These are phyloP conservation scores for Rhizophagus prolifer DNA, from an alignment of 192 early-diverging fungal species.

Conservation along the genomic window DNA sequence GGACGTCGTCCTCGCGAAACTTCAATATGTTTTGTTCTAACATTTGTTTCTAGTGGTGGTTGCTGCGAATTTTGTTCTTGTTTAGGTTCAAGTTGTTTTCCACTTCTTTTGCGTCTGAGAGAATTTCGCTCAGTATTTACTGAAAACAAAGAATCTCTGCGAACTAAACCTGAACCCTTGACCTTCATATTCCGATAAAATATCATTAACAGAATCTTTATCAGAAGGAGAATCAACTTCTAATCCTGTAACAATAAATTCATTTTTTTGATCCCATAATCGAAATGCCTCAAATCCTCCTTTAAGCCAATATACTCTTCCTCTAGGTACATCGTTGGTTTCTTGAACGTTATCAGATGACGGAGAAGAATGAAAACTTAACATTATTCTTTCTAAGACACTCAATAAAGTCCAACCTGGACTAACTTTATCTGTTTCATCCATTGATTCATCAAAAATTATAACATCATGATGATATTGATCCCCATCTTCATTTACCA, in stretches of 20 bases:
- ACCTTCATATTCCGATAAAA: not conserved
- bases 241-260: constrained; percentile 27
- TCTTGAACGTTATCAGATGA: constrained; percentile 18
- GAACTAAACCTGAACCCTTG: constrained; percentile 12
- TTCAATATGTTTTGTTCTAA: not conserved
- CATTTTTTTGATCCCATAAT: constrained; percentile 36
- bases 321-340: not conserved
- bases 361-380: constrained; percentile 18
- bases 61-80: constrained; percentile 2
- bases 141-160: constrained; percentile 45
- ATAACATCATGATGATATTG: constrained; percentile 34
- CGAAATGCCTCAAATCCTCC: constrained; percentile 53
- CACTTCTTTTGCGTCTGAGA: constrained; percentile 10
- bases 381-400: constrained; percentile 42
- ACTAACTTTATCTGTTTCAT: constrained; percentile 40
- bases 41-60: not conserved
- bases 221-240: not conserved
- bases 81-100: not conserved
- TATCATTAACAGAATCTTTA: constrained; percentile 15
- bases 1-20: not conserved
- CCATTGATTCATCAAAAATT: constrained; percentile 53
- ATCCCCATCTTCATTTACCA: constrained; percentile 4
- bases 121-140: constrained; percentile 36
- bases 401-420: constrained; percentile 54
- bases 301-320: constrained; percentile 45